Conservation (phyloP, 768 basidiomycete genomes). For the Wakefieldia striispora region DNA sequence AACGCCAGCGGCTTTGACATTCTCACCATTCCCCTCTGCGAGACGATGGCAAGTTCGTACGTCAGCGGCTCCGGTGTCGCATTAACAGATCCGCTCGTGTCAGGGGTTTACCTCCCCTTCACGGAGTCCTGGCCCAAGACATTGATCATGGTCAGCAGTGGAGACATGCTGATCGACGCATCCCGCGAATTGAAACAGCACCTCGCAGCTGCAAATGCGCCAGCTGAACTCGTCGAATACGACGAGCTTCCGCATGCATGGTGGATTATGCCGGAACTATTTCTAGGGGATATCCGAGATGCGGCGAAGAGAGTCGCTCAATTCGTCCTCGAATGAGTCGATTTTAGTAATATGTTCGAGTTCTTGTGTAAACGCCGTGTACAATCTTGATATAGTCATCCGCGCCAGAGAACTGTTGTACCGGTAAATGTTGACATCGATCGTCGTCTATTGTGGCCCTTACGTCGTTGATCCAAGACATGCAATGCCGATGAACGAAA, state of each 20-base stretch:
- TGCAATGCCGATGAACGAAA: no score
- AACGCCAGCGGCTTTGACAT: background rate
- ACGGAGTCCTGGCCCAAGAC: constrained; percentile 21
- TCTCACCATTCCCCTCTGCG: background rate
- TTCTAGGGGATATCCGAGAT: constrained; percentile 13
- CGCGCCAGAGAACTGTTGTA: no score
- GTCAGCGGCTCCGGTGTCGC: constrained; percentile 8
- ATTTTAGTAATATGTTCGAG: no score
- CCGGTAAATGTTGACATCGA: no score
- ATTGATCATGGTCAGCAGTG: constrained; percentile 19
- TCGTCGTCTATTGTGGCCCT: no score
- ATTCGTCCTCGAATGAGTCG: constrained; percentile 3
- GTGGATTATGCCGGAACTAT: constrained; percentile 18
- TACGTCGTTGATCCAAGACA: no score
- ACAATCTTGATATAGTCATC: no score
- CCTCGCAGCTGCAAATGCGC: background rate
- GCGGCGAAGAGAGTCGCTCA: constrained; percentile 8
- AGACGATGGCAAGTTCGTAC: background rate
- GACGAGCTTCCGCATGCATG: constrained; percentile 21
- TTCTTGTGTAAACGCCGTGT: no score
- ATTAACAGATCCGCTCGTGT: constrained; percentile 16
- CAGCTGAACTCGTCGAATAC: constrained; percentile 27
- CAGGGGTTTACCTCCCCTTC: constrained; percentile 16
- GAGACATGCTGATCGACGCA: constrained; percentile 12
- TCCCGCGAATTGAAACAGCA: constrained; percentile 10